Evolutionary conservation across 805 yeast species (phyloP).

Genomic region (Lipomyces anomalus): DNA sequence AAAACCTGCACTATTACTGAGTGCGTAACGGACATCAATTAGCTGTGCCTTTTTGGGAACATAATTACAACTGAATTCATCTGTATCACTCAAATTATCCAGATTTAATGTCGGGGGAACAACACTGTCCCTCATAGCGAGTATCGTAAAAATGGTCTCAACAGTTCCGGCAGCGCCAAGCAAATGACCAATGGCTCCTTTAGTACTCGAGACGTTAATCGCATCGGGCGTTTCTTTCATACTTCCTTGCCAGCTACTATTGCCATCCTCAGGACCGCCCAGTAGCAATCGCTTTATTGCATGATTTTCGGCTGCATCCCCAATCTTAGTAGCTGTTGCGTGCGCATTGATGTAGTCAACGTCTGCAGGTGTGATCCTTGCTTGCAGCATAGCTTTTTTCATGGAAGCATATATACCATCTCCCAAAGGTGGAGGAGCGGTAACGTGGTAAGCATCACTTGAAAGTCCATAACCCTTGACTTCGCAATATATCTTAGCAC

Average conservation of each 20-base stretch:
- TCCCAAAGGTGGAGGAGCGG: conserved; percentile 81
- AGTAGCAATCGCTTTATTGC: conserved; percentile 59
- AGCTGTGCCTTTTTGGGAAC: conserved; percentile 46
- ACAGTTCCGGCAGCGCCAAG: conserved; percentile 96
- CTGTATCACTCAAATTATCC: conserved; percentile 45
- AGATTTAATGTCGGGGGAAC: conserved; percentile 83
- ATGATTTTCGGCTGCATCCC: conserved; percentile 79
- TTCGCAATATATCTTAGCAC: conserved; percentile 66
- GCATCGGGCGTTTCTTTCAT: conserved; percentile 12
- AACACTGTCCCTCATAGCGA: conserved; percentile 51
- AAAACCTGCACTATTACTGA: conserved; percentile 92
- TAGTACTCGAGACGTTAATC: conserved; percentile 63
- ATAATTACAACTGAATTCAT: conserved; percentile 49
- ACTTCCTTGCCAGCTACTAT: conserved; percentile 31
- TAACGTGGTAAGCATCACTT: conserved; percentile 89
- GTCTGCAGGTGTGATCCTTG: conserved; percentile 42
- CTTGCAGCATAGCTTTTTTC: conserved; percentile 59
- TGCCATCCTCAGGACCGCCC: conserved; percentile 33
- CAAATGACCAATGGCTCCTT: conserved; percentile 90
- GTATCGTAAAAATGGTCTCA: conserved; percentile 74
- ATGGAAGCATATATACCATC: conserved; percentile 81
- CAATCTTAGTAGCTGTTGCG: conserved; percentile 87
- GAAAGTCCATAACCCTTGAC: conserved; percentile 82
- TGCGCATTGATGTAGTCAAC: conserved; percentile 89
- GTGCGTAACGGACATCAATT: conserved; percentile 47